phyloP scores from a whole-genome alignment of 768 basidiomycete species.

The Podaxis mareebaensis region DNA sequence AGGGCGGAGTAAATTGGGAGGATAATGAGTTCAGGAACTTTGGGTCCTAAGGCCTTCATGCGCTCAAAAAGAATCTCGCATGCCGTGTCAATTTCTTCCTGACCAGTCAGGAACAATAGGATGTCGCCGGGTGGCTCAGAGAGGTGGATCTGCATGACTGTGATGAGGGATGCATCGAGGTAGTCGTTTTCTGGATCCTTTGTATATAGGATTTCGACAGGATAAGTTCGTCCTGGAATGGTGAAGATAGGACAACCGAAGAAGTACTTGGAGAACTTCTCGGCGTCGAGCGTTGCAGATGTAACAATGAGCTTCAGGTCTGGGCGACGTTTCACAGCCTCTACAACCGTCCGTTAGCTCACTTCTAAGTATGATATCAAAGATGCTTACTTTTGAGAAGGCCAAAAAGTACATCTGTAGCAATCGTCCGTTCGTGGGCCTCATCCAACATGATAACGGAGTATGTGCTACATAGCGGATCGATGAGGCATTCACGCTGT shows the following conservation, averaged over 20 bases:
- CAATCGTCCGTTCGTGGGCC: slow-evolving; percentile 97
- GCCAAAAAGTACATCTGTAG: slow-evolving; percentile 98
- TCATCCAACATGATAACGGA: slow-evolving; percentile 98
- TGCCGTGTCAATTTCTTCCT: slow-evolving; percentile 97
- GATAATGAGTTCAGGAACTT: slow-evolving; percentile 96
- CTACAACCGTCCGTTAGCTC: slow-evolving; percentile 42
- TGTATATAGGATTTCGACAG: slow-evolving; percentile 97
- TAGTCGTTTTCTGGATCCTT: slow-evolving; percentile 99
- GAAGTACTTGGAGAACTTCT: slow-evolving; percentile 99
- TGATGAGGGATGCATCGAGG: slow-evolving; percentile 96
- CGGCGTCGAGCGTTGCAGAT: slow-evolving; percentile 97
- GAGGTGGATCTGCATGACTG: slow-evolving; percentile 98
- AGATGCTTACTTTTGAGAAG: slow-evolving; percentile 76
- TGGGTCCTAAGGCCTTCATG: slow-evolving; percentile 98
- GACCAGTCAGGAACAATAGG: slow-evolving; percentile 95
- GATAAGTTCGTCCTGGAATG: slow-evolving; percentile 99
- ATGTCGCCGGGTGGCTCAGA: slow-evolving; percentile 97
- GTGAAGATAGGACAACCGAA: slow-evolving; percentile 99
- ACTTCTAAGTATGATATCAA: background rate
- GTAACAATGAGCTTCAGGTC: slow-evolving; percentile 98
- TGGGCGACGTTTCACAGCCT: slow-evolving; percentile 91
- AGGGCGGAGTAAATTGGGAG: slow-evolving; percentile 98
- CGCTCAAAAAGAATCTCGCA: slow-evolving; percentile 98
- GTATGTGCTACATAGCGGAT: slow-evolving; percentile 90
- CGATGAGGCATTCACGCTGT: slow-evolving; percentile 94